A percentile compares a stretch with the other conserved stretches of the same genome.
phyloP scores from a whole-genome alignment of 768 basidiomycete genomes.

The Suillus paluster region DNA sequence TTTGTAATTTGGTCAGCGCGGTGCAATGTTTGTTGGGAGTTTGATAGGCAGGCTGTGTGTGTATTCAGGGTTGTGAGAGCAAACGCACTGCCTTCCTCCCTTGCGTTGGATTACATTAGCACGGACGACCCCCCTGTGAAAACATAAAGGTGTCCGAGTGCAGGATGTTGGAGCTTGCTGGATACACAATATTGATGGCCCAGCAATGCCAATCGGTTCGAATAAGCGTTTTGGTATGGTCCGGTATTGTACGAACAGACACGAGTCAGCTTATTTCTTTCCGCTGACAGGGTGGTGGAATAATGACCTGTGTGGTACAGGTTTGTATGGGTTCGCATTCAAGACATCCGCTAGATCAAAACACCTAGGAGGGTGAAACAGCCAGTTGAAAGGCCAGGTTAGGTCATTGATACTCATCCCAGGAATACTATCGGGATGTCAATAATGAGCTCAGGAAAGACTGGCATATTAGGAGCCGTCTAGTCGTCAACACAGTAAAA shows the following conservation, averaged over 20 bases:
- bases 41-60: neutral
- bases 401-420: neutral
- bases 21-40: neutral
- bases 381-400: neutral
- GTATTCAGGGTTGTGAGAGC: neutral
- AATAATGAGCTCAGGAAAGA: too few species aligned
- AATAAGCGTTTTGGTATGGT: neutral
- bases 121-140: neutral
- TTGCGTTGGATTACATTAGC: neutral
- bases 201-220: neutral
- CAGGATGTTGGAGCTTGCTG: too few species aligned
- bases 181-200: too few species aligned
- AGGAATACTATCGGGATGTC: neutral
- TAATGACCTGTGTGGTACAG: neutral
- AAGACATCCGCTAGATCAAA: neutral
- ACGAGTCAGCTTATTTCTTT: neutral
- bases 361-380: neutral
- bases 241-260: neutral
- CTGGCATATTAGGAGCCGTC: too few species aligned
- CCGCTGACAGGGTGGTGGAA: neutral
- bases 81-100: neutral
- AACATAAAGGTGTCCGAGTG: too few species aligned
- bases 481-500: neutral
- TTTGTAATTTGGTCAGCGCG: neutral
- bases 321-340: neutral